Conservation (phyloP, 2,329 filamentous ascomycete genomes). For the Uncinocarpus reesii region DNA sequence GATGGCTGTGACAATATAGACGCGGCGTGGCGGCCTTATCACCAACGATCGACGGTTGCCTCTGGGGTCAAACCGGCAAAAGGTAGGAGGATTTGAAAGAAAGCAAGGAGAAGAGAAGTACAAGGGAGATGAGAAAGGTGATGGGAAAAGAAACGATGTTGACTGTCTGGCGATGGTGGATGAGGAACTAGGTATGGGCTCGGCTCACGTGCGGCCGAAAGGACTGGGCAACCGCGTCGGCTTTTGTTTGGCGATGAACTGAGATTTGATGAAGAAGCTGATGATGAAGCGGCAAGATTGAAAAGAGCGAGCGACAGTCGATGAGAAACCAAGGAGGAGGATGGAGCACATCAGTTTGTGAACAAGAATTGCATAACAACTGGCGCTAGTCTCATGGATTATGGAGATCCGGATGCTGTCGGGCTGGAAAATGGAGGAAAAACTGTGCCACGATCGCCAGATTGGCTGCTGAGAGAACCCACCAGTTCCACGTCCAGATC, state of each 20-base stretch:
- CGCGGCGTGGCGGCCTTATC: not conserved
- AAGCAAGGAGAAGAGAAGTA: not conserved
- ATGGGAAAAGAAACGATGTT: not conserved
- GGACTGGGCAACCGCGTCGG: not conserved
- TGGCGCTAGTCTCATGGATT: not conserved
- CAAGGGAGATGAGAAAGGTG: conserved; percentile 5
- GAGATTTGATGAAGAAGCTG: not conserved
- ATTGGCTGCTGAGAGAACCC: conserved; percentile 2
- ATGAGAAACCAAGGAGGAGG: not conserved
- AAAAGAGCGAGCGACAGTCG: not conserved
- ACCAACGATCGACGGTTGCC: not conserved
- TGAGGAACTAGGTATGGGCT: not conserved
- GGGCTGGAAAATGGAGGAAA: not conserved
- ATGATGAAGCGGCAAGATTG: not conserved
- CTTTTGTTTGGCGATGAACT: too few relatives aligned
- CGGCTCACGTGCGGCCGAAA: conserved; percentile 5
- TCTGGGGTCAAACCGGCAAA: not conserved
- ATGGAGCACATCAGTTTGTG: not conserved
- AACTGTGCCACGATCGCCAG: conserved; percentile 6
- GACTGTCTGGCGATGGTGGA: not conserved
- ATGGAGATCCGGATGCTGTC: conserved; percentile 8
- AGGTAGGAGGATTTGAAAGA: not conserved
- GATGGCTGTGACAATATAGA: not conserved
- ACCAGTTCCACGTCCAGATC: not conserved
- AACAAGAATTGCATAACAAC: not conserved